Evolutionary conservation across 768 basidiomycete species (phyloP).

Genomic region (Leucosporidium creatinivorum): DNA sequence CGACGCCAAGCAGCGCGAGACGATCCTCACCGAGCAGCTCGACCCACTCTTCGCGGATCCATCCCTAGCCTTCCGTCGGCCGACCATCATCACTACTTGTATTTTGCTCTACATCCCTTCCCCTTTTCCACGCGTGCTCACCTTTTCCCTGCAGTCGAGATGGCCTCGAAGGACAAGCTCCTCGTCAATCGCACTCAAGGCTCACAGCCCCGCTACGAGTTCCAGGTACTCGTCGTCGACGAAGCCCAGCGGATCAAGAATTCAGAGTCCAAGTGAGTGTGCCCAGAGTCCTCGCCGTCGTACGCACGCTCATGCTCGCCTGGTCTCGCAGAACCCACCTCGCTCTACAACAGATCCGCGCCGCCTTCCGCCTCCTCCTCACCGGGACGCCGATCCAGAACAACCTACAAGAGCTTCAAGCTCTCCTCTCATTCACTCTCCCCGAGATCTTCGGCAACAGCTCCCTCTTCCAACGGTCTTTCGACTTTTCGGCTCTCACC

Average conservation of each 20-base stretch:
- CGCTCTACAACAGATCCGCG: constrained; percentile 78
- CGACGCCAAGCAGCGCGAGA: constrained; percentile 66
- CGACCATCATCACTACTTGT: constrained; percentile 62
- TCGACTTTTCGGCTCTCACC: constrained; percentile 18
- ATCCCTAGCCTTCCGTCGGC: background rate
- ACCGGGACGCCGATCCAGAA: constrained; percentile 98
- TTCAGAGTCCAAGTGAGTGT: constrained; percentile 61
- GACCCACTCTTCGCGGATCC: background rate
- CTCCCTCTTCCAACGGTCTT: constrained; percentile 8
- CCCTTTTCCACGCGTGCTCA: background rate
- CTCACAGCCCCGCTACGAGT: background rate
- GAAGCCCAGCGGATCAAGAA: constrained; percentile 75
- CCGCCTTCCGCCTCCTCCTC: constrained; percentile 81
- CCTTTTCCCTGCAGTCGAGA: background rate
- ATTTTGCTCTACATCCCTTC: background rate
- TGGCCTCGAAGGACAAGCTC: background rate
- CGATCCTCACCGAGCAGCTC: constrained; percentile 48
- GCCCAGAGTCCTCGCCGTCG: too few relatives aligned
- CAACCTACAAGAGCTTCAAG: constrained; percentile 90
- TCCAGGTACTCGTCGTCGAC: background rate
- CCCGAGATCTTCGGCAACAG: constrained; percentile 82
- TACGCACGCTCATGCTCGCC: too few relatives aligned
- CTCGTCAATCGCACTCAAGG: background rate
- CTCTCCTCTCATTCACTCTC: constrained; percentile 90
- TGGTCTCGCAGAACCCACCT: constrained; percentile 50